These are phyloP conservation scores for Climacium dendroides DNA, from an alignment of 225 moss, liverwort and hornwort species.

Conservation along the genomic window DNA sequence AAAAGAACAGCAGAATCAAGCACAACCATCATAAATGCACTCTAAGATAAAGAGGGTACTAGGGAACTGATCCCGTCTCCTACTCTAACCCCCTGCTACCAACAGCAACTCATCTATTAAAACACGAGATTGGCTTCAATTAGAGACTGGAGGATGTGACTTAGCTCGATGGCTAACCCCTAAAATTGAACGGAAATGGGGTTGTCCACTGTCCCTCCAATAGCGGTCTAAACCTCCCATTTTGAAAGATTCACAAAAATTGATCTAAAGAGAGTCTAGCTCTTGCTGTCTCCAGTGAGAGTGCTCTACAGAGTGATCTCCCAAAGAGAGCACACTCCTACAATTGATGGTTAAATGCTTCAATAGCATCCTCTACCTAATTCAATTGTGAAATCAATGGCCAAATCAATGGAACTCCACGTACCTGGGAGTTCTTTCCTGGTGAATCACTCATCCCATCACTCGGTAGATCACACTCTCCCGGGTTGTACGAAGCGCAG, in stretches of 20 bases:
- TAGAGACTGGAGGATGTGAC: neutral
- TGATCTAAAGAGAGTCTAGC: neutral
- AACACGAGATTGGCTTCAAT: no score
- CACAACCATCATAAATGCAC: neutral
- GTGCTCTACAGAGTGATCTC: neutral
- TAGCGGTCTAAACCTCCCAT: neutral
- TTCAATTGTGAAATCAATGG: neutral
- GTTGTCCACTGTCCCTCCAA: neutral
- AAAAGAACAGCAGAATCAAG: neutral
- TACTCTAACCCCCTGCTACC: no score
- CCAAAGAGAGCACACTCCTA: neutral
- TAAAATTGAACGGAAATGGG: neutral
- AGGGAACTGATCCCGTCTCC: neutral
- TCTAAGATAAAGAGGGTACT: neutral
- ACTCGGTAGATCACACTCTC: neutral
- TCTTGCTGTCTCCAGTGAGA: neutral
- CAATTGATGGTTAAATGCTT: neutral
- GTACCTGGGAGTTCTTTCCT: slow-evolving; percentile 5
- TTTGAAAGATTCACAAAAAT: neutral
- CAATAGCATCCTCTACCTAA: no score
- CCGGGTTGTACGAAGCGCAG: neutral
- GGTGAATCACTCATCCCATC: neutral
- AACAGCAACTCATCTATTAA: neutral
- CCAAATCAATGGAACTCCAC: neutral
- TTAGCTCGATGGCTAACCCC: neutral